Base-by-base conservation (phyloP, 1,284 basidiomycete genomes). In the Erythrobasidium hasegawianum region DNA sequence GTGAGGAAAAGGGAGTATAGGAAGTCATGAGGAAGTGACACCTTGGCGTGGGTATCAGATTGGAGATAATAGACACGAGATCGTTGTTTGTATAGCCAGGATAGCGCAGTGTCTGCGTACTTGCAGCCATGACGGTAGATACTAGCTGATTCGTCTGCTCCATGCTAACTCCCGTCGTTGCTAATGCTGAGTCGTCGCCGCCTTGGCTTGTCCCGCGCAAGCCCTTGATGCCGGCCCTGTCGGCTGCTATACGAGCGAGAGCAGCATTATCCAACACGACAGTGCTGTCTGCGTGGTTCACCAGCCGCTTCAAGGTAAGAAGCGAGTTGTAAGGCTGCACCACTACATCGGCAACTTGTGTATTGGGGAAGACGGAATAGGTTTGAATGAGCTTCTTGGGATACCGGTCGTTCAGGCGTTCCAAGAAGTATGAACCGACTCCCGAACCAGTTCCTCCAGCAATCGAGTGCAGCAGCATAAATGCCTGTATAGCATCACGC, bases 81-180 rank as follows among this genome's bases (percentile, higher is more conserved):
- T 99, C 95, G 75, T 98, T 99, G 82, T 98, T 98, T 95, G 97
- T 98, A 79, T 98, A 98, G 57, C 92, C 90, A 0, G 96, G 96
- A 80, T 97, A 98, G 72, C 96, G 86, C 24, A 99, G 83, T 16
- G 96, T 98, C 74, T 95, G 92, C 0, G 95, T 99, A 68, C 92
- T 95, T 2, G 95, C 95, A 10, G 95, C 89, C 84, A 97, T 95
- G 57, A 96, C 92, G 1, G 93, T 96, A 1, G 93, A 87, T 0
- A 90, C 89, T 8, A 71, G 60, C 24, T 58, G 62, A 58, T 65
- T 65, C 9, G 62, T 65, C 39, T 65, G 62, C 33, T 65, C 50
- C 55, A 65, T 58, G 10, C 26, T 24, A 9, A 65, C 62, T 18
- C 62, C 62, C 1, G 27, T 47, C 2, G 20, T 18, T 14, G 47